A percentile compares a stretch with the other conserved stretches of the same genome.
phyloP scores from a whole-genome alignment of 2,329 filamentous ascomycete species.

The Alternaria sp. region DNA sequence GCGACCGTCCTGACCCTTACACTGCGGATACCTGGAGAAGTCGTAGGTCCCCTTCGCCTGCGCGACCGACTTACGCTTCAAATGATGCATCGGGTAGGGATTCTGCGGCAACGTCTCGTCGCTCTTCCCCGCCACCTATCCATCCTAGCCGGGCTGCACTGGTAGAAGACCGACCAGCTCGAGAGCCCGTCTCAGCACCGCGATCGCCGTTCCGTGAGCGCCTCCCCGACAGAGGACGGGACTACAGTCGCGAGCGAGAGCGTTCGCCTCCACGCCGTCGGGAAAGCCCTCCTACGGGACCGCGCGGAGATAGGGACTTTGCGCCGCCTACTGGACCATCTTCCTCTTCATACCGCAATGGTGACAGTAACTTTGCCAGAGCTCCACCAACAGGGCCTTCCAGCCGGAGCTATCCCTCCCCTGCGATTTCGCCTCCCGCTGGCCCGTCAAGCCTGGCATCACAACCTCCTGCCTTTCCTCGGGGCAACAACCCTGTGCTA shows the following conservation, averaged over 20 bases:
- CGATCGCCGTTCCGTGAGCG: conserved; percentile 48
- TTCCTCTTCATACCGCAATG: conserved; percentile 46
- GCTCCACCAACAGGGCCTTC: conserved; percentile 53
- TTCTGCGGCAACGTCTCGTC: conserved; percentile 66
- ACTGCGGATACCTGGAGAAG: conserved; percentile 62
- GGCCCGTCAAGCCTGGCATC: conserved; percentile 47
- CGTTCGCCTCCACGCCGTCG: conserved; percentile 49
- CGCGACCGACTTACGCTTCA: conserved; percentile 49
- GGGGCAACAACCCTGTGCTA: conserved; percentile 48
- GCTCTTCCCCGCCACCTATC: conserved; percentile 67
- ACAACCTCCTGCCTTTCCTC: conserved; percentile 48
- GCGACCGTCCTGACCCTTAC: conserved; percentile 59
- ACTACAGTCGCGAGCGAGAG: conserved; percentile 25
- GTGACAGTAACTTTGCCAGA: conserved; percentile 45
- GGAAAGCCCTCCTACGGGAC: conserved; percentile 50
- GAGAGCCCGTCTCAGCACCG: conserved; percentile 46
- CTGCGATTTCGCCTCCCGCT: conserved; percentile 52
- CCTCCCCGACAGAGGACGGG: conserved; percentile 42
- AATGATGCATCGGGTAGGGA: conserved; percentile 62
- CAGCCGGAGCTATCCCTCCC: conserved; percentile 47
- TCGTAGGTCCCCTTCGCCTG: conserved; percentile 62
- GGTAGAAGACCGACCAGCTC: conserved; percentile 35
- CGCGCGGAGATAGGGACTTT: conserved; percentile 48
- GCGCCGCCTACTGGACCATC: conserved; percentile 51
- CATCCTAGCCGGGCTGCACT: conserved; percentile 63